Evolutionary conservation across 140 eudicot species (phyloP), one percentile per base, ranked within the genome.

Genomic region (Ambrosia hybrid): DNA sequence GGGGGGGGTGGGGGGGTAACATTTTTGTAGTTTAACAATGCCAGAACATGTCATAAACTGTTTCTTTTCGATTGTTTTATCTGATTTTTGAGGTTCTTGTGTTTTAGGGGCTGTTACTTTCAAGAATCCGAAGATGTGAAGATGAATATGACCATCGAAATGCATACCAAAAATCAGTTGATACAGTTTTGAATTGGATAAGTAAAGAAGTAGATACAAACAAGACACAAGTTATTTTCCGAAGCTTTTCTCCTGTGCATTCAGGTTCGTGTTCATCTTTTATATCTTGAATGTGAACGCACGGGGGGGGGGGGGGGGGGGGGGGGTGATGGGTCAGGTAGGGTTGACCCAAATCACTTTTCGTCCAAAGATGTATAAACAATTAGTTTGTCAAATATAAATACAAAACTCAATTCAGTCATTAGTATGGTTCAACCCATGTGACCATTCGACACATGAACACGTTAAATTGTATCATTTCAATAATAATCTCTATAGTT

Each of bases 231-330:
- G 89, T 94, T 71, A 26, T 90, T 71, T 87, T 86, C 70, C 83
- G 99, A 64, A 73, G 86, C 81, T 90, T 82, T 85, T 85, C 99
- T 83, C 97, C 99, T 3, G 94, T 90, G 16, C 99, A 94, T 94
- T 85, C 85, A 87, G 98, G 98, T 93, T 72, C 70, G 36, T 9
- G 37, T 61, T 34, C 26, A 15, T 57, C 8, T 52, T 70, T 59
- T 13, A n/a, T 57, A 41, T 41, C 55, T 67, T 45, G 43, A 57
- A 76, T 16, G 58, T 9, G 15, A 66, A 37, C n/a, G n/a, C n/a
- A n/a, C n/a, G n/a, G n/a, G n/a, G n/a, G n/a, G 2, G 37, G 26
- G 2, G 43, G 45, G 0, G 9, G 12, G 34, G 16, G 14, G 65
- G 74, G 9, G 33, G 57, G 57, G 36, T 60, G 33, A 61, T 36